Evolutionary conservation across 768 basidiomycete species (phyloP).

Genomic region (Rossbeevera mucosa): DNA sequence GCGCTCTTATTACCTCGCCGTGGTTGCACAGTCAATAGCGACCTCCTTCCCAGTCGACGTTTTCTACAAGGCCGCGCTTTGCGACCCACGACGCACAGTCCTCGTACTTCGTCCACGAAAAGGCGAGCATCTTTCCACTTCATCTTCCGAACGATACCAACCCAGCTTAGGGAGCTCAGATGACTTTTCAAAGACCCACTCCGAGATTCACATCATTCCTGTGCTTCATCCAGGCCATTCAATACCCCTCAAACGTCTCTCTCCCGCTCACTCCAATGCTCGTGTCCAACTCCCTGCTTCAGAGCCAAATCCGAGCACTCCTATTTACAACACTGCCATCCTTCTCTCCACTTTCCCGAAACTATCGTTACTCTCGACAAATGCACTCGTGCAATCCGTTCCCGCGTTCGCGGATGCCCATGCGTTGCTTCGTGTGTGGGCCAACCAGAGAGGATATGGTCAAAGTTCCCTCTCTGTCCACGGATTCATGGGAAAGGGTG

Average conservation of each 20-base stretch:
- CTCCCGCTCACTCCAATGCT: constrained; percentile 70
- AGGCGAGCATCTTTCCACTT: constrained; percentile 38
- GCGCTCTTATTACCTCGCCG: constrained; percentile 82
- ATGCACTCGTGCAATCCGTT: constrained; percentile 46
- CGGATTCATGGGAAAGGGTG: constrained; percentile 66
- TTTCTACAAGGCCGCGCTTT: constrained; percentile 51
- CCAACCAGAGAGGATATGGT: constrained; percentile 76
- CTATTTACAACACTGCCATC: constrained; percentile 75
- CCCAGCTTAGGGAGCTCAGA: constrained; percentile 42
- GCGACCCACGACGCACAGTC: constrained; percentile 62
- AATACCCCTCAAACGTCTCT: constrained; percentile 62
- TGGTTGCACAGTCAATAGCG: constrained; percentile 59
- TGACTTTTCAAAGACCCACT: constrained; percentile 66
- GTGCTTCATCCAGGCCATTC: constrained; percentile 55
- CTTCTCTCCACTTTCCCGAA: constrained; percentile 41
- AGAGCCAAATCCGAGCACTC: constrained; percentile 47
- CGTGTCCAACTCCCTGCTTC: constrained; percentile 36
- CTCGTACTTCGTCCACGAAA: constrained; percentile 55
- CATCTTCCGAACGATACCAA: constrained; percentile 10
- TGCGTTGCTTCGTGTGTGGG: constrained; percentile 84
- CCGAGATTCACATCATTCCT: constrained; percentile 72
- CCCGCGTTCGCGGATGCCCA: constrained; percentile 71
- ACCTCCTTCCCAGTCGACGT: constrained; percentile 51
- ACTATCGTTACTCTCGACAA: constrained; percentile 38
- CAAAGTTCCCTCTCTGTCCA: constrained; percentile 54